Percentiles rank a stretch among this genome's conserved stretches.
phyloP scores from a whole-genome alignment of 2,329 filamentous ascomycete species.

The Rutstroemia sp. region DNA sequence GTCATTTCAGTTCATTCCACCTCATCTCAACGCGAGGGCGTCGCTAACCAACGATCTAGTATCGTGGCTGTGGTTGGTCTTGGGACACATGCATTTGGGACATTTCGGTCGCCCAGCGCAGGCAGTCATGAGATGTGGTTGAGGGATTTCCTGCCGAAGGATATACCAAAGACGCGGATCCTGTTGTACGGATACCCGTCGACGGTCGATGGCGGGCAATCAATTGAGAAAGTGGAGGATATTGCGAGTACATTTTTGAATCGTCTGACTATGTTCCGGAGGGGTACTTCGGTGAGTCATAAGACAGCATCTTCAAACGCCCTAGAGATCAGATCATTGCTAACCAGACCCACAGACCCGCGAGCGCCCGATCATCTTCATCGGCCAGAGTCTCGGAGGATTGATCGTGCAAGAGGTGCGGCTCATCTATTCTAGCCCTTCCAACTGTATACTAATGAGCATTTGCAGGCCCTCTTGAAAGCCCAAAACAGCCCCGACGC shows the following conservation, averaged over 20 bases:
- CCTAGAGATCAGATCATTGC: too few species aligned
- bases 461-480: background rate
- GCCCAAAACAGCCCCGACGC: background rate
- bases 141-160: slow-evolving; percentile 7
- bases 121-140: slow-evolving; percentile 8
- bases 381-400: slow-evolving; percentile 7
- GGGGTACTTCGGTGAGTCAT: background rate
- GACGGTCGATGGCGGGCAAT: background rate
- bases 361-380: slow-evolving; percentile 5
- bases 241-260: slow-evolving; percentile 1
- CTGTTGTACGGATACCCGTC: slow-evolving; percentile 3
- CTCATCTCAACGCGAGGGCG: background rate
- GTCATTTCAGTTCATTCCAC: background rate
- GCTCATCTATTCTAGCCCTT: background rate
- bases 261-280: background rate
- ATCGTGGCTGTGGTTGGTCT: slow-evolving; percentile 6
- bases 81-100: slow-evolving; percentile 7
- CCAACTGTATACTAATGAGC: background rate
- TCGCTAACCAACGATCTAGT: background rate
- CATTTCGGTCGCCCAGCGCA: background rate
- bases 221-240: background rate
- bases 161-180: background rate
- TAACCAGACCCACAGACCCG: background rate
- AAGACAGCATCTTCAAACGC: too few species aligned
- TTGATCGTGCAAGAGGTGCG: slow-evolving; percentile 2